Conservation (phyloP, 257 asterid genomes). For the Penstemon eatonii region DNA sequence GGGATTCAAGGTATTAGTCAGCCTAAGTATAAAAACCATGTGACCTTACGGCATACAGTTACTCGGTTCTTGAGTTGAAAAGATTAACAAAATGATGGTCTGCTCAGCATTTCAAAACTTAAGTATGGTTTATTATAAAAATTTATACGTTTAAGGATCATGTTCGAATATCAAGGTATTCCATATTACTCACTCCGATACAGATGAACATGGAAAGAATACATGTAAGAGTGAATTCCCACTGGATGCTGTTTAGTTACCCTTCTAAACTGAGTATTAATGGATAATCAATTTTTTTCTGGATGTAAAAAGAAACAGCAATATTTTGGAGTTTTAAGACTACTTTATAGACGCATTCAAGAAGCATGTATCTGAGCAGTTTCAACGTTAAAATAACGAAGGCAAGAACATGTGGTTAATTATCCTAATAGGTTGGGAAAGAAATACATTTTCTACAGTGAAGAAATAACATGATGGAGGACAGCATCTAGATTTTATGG, state of each 20-base stretch:
- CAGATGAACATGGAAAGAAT: background rate
- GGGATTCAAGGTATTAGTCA: background rate
- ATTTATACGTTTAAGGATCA: background rate
- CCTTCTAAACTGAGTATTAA: background rate
- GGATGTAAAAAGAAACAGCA: background rate
- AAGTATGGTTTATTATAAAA: background rate
- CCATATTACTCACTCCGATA: constrained; percentile 3
- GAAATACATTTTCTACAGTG: constrained; percentile 1
- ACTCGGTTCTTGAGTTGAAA: background rate
- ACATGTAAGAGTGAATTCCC: background rate
- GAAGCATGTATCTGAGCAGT: background rate
- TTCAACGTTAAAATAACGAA: background rate
- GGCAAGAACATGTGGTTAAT: background rate
- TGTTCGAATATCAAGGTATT: background rate
- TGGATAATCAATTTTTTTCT: background rate
- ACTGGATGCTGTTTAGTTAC: background rate
- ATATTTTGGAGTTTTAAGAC: background rate
- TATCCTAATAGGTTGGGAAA: background rate
- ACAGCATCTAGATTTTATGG: background rate
- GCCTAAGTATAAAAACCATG: background rate
- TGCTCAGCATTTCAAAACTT: background rate
- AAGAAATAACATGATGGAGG: background rate
- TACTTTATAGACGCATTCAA: constrained; percentile 12
- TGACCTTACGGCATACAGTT: constrained; percentile 11
- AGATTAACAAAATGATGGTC: background rate